phyloP scores from a whole-genome alignment of 2,329 filamentous ascomycete genomes.

The Stachybotrys chartarum region DNA sequence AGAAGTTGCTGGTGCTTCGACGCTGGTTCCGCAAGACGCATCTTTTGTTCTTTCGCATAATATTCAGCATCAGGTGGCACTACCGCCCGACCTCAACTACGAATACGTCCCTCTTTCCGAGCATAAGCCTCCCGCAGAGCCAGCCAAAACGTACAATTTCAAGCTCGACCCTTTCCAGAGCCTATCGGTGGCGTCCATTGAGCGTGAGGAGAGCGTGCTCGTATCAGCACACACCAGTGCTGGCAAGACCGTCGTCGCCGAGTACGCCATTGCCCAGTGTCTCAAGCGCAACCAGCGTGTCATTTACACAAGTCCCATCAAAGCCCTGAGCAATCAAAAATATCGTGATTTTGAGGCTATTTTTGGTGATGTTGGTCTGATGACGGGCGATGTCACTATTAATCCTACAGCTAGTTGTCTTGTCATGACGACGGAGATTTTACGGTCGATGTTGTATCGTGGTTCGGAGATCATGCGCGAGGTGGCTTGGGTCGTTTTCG shows the following conservation, averaged over 20 bases:
- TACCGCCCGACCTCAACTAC: slow-evolving; percentile 90
- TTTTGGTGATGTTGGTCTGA: slow-evolving; percentile 93
- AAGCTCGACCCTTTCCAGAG: slow-evolving; percentile 96
- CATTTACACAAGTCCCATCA: slow-evolving; percentile 99
- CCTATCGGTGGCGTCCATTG: slow-evolving; percentile 87
- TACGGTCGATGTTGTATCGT: slow-evolving; percentile 95
- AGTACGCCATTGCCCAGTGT: slow-evolving; percentile 97
- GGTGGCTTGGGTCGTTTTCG: slow-evolving; percentile 96
- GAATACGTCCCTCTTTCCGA: slow-evolving; percentile 91
- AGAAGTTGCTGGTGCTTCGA: slow-evolving; percentile 76
- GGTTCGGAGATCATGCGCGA: slow-evolving; percentile 99
- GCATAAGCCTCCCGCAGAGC: slow-evolving; percentile 82
- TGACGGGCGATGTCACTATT: slow-evolving; percentile 99
- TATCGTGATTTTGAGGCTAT: slow-evolving; percentile 93
- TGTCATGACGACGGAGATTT: slow-evolving; percentile 99
- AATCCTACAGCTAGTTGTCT: slow-evolving; percentile 96
- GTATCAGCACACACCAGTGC: slow-evolving; percentile 97
- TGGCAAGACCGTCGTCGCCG: slow-evolving; percentile 95
- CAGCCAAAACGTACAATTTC: slow-evolving; percentile 80
- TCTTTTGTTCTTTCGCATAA: slow-evolving; percentile 88
- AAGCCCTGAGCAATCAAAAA: slow-evolving; percentile 97
- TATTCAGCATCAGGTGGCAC: slow-evolving; percentile 94
- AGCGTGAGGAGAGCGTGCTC: slow-evolving; percentile 90
- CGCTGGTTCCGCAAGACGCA: slow-evolving; percentile 56
- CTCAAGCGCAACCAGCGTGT: slow-evolving; percentile 96